Evolutionary conservation across 2,329 filamentous ascomycete genomes (phyloP).

Genomic region (Venturia nashicola): DNA sequence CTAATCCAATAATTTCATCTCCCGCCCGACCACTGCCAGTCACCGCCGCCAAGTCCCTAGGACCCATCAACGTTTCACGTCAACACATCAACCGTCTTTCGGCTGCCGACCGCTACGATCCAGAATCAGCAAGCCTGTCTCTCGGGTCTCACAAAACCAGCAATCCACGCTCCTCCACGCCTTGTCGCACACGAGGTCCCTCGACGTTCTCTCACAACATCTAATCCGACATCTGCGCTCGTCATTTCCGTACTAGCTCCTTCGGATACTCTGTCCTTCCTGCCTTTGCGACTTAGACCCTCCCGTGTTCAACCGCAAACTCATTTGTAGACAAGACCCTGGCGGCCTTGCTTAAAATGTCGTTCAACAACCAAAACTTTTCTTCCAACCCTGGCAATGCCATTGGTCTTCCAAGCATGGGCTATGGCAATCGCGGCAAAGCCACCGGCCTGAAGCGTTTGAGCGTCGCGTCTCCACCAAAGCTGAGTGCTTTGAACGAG

Average conservation of each 20-base stretch:
- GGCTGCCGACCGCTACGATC: background rate
- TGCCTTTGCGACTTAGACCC: background rate
- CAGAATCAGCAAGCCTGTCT: background rate
- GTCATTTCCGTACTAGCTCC: background rate
- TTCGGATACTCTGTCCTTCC: background rate
- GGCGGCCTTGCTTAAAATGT: slow-evolving; percentile 97
- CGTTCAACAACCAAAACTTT: slow-evolving; percentile 56
- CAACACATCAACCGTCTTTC: background rate
- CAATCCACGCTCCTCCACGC: background rate
- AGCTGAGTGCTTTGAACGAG: slow-evolving; percentile 54
- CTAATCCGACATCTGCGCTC: background rate
- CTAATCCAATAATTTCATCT: slow-evolving; percentile 6
- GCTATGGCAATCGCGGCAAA: slow-evolving; percentile 76
- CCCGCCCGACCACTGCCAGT: background rate
- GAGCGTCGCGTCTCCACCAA: slow-evolving; percentile 60
- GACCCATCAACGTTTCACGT: background rate
- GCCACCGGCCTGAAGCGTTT: slow-evolving; percentile 83
- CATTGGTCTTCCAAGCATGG: slow-evolving; percentile 63
- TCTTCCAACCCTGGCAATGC: slow-evolving; percentile 46
- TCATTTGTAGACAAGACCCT: slow-evolving; percentile 57
- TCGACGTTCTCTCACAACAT: slow-evolving; percentile 1
- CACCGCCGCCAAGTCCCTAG: background rate
- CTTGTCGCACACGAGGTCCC: background rate
- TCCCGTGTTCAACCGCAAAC: background rate
- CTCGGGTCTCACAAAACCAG: background rate